Evolutionary conservation across 768 basidiomycete species (phyloP).

Genomic region (Rhodotorula graminis): DNA sequence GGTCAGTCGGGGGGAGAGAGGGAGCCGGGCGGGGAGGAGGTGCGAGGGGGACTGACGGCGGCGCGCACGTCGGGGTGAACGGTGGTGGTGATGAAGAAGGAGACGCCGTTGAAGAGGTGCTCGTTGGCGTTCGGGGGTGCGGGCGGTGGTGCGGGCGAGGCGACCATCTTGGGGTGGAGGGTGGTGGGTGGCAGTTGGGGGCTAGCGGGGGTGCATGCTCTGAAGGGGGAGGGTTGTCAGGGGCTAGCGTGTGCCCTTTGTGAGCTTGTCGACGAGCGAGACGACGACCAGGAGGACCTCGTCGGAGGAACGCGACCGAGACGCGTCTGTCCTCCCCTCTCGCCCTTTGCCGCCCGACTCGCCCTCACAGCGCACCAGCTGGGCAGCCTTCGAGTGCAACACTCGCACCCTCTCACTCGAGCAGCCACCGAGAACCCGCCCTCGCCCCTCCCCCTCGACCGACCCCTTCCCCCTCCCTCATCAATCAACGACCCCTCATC

Average conservation of each 20-base stretch:
- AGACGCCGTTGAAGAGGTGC: constrained; percentile 6
- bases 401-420: neutral
- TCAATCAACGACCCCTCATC: constrained; percentile 7
- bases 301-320: too few relatives aligned
- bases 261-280: too few relatives aligned
- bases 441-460: neutral
- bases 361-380: too few relatives aligned
- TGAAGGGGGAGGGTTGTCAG: too few relatives aligned
- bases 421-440: neutral
- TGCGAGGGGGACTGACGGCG: neutral
- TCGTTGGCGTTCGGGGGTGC: neutral
- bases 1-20: neutral
- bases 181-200: too few relatives aligned
- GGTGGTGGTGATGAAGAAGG: constrained; percentile 13
- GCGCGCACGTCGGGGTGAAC: neutral
- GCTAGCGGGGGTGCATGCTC: too few relatives aligned
- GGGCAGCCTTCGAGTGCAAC: too few relatives aligned
- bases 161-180: neutral
- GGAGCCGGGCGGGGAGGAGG: neutral
- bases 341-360: too few relatives aligned
- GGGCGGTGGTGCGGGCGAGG: too few relatives aligned
- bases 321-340: neutral
- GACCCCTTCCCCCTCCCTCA: too few relatives aligned
- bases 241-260: too few relatives aligned
- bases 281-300: too few relatives aligned